These are phyloP conservation scores for Pythium vanterpoolii DNA, from an alignment of 352 stramenopile genomes.

Conservation along the genomic window DNA sequence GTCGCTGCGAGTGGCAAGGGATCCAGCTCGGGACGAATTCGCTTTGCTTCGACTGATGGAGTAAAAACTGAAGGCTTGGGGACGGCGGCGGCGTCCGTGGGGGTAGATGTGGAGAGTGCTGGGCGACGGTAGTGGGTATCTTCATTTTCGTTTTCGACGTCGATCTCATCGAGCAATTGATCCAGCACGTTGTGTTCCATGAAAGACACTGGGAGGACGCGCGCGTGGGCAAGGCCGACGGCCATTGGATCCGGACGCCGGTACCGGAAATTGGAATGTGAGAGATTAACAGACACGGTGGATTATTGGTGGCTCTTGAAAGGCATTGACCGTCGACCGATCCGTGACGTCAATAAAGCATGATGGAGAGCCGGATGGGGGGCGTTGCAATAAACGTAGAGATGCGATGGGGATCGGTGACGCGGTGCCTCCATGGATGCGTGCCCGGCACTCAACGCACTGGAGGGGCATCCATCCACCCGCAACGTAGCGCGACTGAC, in stretches of 20 bases:
- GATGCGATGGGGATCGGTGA: constrained; percentile 1
- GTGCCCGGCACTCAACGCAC: too few relatives aligned
- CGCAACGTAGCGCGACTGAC: background rate
- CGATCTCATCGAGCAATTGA: constrained; percentile 14
- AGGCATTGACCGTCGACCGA: background rate
- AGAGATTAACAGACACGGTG: background rate
- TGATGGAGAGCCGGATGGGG: background rate
- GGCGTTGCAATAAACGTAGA: background rate
- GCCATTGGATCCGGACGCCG: constrained; percentile 6
- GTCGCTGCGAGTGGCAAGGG: constrained; percentile 5
- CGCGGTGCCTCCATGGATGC: background rate
- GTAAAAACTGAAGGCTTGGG: background rate
- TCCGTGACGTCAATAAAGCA: too few relatives aligned
- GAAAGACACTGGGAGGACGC: constrained; percentile 11
- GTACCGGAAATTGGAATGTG: background rate
- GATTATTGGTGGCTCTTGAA: background rate
- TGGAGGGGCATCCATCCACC: background rate
- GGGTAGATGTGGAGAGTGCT: background rate
- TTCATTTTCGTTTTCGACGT: constrained; percentile 10
- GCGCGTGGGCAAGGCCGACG: background rate
- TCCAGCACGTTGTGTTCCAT: constrained; percentile 15
- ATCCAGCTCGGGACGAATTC: constrained; percentile 14
- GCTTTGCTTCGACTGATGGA: background rate
- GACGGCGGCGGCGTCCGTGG: background rate
- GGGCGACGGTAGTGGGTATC: background rate